Base-by-base conservation (phyloP, 2,329 filamentous ascomycete genomes). In the Calycina herbarum region DNA sequence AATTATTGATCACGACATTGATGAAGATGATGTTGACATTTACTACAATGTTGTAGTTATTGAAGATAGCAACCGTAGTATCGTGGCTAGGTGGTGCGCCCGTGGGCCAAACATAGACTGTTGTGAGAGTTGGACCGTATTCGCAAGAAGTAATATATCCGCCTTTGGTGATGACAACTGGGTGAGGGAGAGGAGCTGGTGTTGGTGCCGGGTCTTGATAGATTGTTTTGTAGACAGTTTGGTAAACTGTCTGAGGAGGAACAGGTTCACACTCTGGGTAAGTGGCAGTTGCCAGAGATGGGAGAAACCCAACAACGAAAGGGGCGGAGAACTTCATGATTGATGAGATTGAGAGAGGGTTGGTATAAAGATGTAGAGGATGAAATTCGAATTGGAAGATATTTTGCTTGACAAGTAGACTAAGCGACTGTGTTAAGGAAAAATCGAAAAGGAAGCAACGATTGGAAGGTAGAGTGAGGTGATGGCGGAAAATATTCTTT, bases 271-370 rank as follows among this genome's bases (percentile, higher is more conserved):
- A 61, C 10, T 59, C 15, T 17, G 27, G 40, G 15, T 45, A 27
- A 29, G 59, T 17, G 54, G 61, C 57, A 17, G 57, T 24, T 15
- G 45, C 64, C 10, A 62, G 20, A 29, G 24, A 45, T 13, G 59
- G 51, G 27, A 63, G 57, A 3, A 63, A 61, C 6, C 57, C 42
- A 11, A 66, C 11, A 2, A 58, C 27, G 27, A 58, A 38, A 13
- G 61, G 33, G 3, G 54, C 40, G n/a, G 48, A 42, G 57, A 63
- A 38, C 61, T 57, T 66, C 64, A 66, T 66, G 33, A 35, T n/a
- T 63, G 60, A 13, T 17, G 40, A 42, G 7, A 31, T 48, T 17
- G 27, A 31, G 38, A 20, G n/a, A 11, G 7, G 31, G 5, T 33
- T 33, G 31, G 31, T 5, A 33, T 20, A 8, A 59, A 31, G 24